Evolutionary conservation across 257 asterid species (phyloP).

Genomic region (Salvia miltiorrhiza): DNA sequence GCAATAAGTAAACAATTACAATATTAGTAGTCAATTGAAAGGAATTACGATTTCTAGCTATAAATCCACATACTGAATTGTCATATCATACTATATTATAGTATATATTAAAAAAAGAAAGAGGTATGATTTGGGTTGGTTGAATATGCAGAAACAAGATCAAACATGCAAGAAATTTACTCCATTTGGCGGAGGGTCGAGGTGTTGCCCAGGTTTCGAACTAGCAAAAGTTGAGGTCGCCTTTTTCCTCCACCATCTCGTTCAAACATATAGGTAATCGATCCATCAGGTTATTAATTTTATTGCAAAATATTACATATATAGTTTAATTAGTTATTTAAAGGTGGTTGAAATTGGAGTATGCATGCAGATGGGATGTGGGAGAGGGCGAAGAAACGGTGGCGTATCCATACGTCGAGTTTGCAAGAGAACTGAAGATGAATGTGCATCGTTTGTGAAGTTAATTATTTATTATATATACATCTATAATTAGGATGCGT

Average conservation of each 20-base stretch:
- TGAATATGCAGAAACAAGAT: constrained; percentile 42
- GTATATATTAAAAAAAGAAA: no score
- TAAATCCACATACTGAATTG: no score
- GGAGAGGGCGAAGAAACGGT: constrained; percentile 60
- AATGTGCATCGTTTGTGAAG: constrained; percentile 28
- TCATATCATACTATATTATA: no score
- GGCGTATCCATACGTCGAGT: constrained; percentile 75
- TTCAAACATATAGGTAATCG: constrained; percentile 51
- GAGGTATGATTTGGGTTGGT: background rate
- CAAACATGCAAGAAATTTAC: constrained; percentile 68
- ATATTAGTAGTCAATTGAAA: no score
- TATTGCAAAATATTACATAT: no score
- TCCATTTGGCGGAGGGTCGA: constrained; percentile 84
- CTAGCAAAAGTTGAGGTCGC: constrained; percentile 80
- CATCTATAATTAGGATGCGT: constrained; percentile 9
- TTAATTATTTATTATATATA: background rate
- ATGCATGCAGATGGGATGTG: constrained; percentile 60
- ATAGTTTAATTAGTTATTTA: background rate
- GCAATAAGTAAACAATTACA: no score
- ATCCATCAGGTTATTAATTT: no score
- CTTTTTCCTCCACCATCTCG: constrained; percentile 66
- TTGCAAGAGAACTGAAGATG: constrained; percentile 43
- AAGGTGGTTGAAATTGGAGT: no score
- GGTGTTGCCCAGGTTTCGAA: constrained; percentile 81
- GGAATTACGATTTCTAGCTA: no score